Conservation (phyloP, 768 basidiomycete species). For the Tricholoma hemisulphureum region DNA sequence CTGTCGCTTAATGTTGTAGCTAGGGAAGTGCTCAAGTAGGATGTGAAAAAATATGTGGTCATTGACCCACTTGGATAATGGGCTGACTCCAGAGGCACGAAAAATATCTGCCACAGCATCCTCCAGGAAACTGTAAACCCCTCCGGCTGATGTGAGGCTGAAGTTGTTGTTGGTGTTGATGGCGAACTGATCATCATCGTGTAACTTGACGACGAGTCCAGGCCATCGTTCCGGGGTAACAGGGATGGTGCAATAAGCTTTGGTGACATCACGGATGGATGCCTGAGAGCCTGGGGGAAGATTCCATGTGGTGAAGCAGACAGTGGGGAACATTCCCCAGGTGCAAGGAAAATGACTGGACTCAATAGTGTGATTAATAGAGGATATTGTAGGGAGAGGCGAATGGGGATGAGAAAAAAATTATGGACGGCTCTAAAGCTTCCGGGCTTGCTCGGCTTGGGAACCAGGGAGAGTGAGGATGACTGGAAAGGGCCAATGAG, state of each 20-base stretch:
- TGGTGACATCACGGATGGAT: conserved; percentile 7
- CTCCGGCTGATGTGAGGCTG: background rate
- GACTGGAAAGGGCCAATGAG: too few relatives aligned
- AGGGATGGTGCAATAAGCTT: conserved; percentile 13
- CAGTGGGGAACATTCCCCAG: too few relatives aligned
- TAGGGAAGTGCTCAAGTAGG: conserved; percentile 9
- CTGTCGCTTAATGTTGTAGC: conserved; percentile 17
- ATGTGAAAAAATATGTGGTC: conserved; percentile 24
- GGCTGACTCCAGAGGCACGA: conserved; percentile 15
- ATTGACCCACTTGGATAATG: conserved; percentile 27
- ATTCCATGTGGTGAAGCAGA: too few relatives aligned
- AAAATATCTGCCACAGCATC: conserved; percentile 21
- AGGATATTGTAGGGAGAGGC: conserved; percentile 11
- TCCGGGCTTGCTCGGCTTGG: conserved; percentile 28
- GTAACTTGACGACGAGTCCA: background rate
- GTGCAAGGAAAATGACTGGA: too few relatives aligned
- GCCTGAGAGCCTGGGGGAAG: conserved; percentile 15
- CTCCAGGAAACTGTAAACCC: background rate
- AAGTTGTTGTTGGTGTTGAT: conserved; percentile 1
- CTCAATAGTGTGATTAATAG: conserved; percentile 23
- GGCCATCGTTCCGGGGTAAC: conserved; percentile 9
- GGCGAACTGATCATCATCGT: background rate
- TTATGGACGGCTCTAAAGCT: too few relatives aligned
- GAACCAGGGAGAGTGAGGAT: conserved; percentile 25
- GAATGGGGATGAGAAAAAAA: too few relatives aligned